These are phyloP conservation scores for Acanthamoeba rhysodes DNA, from an alignment of 208 protist species.

Conservation along the genomic window DNA sequence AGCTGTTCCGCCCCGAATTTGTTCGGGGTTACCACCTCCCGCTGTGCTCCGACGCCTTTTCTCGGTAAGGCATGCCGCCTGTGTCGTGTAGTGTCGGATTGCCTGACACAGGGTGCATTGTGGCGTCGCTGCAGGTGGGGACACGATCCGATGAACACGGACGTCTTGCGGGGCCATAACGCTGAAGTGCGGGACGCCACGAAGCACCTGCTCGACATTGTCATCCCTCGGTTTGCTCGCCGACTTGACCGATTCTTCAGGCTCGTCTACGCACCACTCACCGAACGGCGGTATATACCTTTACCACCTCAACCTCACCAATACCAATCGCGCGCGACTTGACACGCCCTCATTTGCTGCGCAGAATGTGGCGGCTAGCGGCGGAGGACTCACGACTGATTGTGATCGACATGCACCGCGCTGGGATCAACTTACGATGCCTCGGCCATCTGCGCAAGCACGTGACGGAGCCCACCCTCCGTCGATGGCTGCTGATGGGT, in stretches of 20 bases:
- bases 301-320: neutral
- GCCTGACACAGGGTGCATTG: neutral
- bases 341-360: neutral
- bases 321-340: neutral
- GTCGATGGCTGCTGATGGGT: neutral
- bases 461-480: neutral
- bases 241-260: neutral
- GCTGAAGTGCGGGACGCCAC: neutral
- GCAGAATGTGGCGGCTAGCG: neutral
- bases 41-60: constrained; percentile 4
- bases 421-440: neutral
- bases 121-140: neutral
- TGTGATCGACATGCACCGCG: constrained; percentile 24
- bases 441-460: neutral
- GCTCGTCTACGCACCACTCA: neutral
- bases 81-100: neutral
- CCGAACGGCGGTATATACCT: neutral
- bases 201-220: neutral
- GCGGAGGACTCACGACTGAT: neutral
- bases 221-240: neutral
- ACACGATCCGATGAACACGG: neutral
- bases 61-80: neutral
- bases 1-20: constrained; percentile 24
- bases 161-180: neutral
- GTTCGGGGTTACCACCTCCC: neutral